These are phyloP conservation scores for Linaria vulgaris DNA, from an alignment of 257 asterid genomes.

Conservation along the genomic window DNA sequence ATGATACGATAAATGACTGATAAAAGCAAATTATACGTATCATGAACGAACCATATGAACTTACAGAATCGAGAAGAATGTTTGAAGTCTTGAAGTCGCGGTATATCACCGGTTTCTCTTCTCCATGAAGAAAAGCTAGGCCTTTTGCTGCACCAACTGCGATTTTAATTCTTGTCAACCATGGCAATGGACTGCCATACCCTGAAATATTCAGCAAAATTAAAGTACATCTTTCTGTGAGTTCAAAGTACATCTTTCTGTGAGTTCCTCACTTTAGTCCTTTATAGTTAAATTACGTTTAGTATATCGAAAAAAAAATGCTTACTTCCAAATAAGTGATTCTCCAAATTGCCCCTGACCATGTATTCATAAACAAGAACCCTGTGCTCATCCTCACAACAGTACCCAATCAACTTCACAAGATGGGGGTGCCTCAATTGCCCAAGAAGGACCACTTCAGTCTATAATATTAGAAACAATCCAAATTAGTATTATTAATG, in stretches of 20 bases:
- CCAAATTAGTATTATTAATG: no score
- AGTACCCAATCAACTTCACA: constrained; percentile 79
- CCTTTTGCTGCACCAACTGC: constrained; percentile 80
- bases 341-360: constrained; percentile 70
- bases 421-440: constrained; percentile 79
- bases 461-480: constrained; percentile 33
- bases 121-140: constrained; percentile 78
- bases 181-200: constrained; percentile 48
- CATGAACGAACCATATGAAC: neutral
- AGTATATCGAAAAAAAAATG: neutral
- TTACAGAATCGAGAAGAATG: constrained; percentile 49
- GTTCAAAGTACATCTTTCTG: no score
- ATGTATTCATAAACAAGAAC: constrained; percentile 87
- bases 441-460: constrained; percentile 79
- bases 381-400: constrained; percentile 79
- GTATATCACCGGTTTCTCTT: constrained; percentile 67
- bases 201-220: constrained; percentile 40
- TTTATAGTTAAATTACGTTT: neutral
- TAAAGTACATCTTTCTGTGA: no score
- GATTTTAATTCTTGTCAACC: constrained; percentile 71
- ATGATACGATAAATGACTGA: neutral
- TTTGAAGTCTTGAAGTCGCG: constrained; percentile 85
- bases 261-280: no score
- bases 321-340: constrained; percentile 70
- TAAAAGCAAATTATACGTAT: neutral